Percentiles rank a stretch among this genome's conserved stretches.
Conservation (phyloP, 2,329 filamentous ascomycete species). For the Cercospora canescens region DNA sequence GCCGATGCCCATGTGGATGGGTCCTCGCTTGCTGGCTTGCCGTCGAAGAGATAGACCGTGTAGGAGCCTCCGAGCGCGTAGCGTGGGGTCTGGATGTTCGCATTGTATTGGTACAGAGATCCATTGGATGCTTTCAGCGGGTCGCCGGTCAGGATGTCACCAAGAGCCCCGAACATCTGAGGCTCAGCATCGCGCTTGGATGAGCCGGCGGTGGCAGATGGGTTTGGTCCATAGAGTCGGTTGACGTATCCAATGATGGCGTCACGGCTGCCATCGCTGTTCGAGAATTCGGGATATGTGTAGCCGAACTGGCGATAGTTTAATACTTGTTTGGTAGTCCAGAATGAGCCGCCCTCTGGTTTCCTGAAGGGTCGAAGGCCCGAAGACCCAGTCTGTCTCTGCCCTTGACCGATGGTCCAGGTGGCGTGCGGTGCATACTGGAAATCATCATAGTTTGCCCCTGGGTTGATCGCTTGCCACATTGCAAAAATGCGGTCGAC, state of each 20-base stretch:
- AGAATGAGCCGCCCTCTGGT: conserved; percentile 56
- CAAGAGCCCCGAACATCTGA: neutral
- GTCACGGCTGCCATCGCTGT: conserved; percentile 38
- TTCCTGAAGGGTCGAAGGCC: conserved; percentile 63
- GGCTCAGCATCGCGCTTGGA: conserved; percentile 28
- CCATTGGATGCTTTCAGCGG: conserved; percentile 37
- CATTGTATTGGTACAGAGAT: conserved; percentile 66
- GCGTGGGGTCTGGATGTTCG: conserved; percentile 64
- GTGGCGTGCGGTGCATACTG: conserved; percentile 30
- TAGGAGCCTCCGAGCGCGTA: conserved; percentile 63
- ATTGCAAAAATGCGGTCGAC: conserved; percentile 37
- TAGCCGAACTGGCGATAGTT: conserved; percentile 65
- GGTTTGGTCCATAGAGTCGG: conserved; percentile 54
- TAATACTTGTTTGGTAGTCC: conserved; percentile 64
- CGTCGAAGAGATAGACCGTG: conserved; percentile 68
- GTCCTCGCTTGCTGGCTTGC: conserved; percentile 45
- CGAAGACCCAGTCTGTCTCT: conserved; percentile 23
- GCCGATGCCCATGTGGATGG: conserved; percentile 52
- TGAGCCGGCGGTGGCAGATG: conserved; percentile 35
- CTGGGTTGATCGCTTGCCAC: conserved; percentile 33
- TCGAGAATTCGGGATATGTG: conserved; percentile 68
- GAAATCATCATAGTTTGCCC: conserved; percentile 23
- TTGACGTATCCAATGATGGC: conserved; percentile 53
- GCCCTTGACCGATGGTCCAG: conserved; percentile 33
- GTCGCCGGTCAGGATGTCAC: conserved; percentile 16